These are phyloP conservation scores for Phylloporus sp. DNA, from an alignment of 768 basidiomycete genomes.

Conservation along the genomic window DNA sequence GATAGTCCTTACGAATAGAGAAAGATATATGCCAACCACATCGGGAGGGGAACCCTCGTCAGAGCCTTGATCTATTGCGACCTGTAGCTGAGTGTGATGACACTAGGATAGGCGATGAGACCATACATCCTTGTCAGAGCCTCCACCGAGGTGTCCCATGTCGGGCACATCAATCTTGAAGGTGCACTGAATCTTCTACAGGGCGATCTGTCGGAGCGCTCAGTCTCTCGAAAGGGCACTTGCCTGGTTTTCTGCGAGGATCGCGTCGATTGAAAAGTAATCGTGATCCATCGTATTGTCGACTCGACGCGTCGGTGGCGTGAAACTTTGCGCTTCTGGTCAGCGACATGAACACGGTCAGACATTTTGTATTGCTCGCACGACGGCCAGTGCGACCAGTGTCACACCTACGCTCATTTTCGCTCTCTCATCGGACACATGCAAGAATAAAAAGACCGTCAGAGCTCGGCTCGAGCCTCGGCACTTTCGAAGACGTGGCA, in stretches of 20 bases:
- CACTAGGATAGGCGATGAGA: background rate
- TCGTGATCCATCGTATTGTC: conserved; percentile 68
- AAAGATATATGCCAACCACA: conserved; percentile 88
- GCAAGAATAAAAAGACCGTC: conserved; percentile 26
- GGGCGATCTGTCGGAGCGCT: background rate
- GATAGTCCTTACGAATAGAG: conserved; percentile 57
- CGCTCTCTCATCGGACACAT: conserved; percentile 24
- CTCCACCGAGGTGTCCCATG: conserved; percentile 87
- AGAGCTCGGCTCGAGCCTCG: conserved; percentile 34
- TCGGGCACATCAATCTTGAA: conserved; percentile 82
- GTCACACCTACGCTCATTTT: conserved; percentile 24
- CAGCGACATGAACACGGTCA: conserved; percentile 21
- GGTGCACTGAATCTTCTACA: conserved; percentile 87
- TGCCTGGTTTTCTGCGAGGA: conserved; percentile 89
- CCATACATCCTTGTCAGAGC: conserved; percentile 75
- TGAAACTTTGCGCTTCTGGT: background rate
- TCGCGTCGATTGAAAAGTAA: conserved; percentile 89
- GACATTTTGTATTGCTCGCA: conserved; percentile 12
- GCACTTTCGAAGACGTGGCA: conserved; percentile 36
- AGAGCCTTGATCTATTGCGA: conserved; percentile 61
- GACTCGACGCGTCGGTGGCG: conserved; percentile 20
- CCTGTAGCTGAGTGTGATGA: conserved; percentile 6
- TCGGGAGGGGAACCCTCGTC: conserved; percentile 77
- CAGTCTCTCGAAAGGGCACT: conserved; percentile 1
- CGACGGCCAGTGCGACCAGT: conserved; percentile 14